Base-by-base conservation (phyloP, 2,329 filamentous ascomycete genomes). In the Aspergillus alliaceus region DNA sequence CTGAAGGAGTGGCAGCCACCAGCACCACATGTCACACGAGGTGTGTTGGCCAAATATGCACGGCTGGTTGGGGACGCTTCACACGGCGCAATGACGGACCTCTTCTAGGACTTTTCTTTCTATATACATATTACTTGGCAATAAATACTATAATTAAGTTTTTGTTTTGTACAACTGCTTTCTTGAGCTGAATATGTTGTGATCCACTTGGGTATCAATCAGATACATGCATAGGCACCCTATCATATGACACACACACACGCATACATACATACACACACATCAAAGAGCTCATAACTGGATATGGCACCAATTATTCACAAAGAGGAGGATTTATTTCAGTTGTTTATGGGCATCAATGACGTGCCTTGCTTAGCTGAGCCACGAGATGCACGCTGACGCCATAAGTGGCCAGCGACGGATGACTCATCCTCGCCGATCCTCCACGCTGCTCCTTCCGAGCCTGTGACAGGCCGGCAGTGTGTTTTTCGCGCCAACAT, bases 21-120 rank as follows among this genome's bases (percentile, higher is more conserved):
- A 1, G 81, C 78, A 69, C 85, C 86, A 69, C 83, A 84, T 59
- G 90, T 96, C 9, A 92, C 88, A 65, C 85, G 93, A 55, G 93
- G 93, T 37, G 88, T 89, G 39, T 71, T 98, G 78, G 93, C 91
- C 5, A 98, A 98, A 81, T 98, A 98, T 79, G 90, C 90, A 6
- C 79, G 84, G 42, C 75, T 97, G 68, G 93, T 98, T 0, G 90
- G 92, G 1, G 93, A 97, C 83, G 93, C 93, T 11, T 93, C 89
- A 72, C 90, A 93, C 68, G 93, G 93, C 5, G 92, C 92, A 8
- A 89, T 96, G 76, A 96, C 93, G 37, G 93, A 96, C 79, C 72
- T 88, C 56, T 90, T 87, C 59, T 85, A 57, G 61, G 40, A 22
- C 14, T 8, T 50, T 14, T 22, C 22, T 6, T 34, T 7, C 14